Conservation (phyloP, 768 basidiomycete genomes). For the Amanita fuliginea region DNA sequence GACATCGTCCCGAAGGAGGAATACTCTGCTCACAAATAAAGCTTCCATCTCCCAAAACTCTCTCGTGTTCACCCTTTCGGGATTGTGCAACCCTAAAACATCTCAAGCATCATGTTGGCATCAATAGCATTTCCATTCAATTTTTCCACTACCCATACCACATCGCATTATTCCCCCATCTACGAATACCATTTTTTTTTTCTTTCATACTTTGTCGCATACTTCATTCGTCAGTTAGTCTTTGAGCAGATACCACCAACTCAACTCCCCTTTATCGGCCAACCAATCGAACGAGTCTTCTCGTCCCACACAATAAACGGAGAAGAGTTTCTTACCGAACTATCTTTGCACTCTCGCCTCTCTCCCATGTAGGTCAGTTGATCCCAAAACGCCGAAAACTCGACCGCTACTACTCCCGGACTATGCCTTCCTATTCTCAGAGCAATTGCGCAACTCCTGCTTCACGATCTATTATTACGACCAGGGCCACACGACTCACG, state of each 20-base stretch:
- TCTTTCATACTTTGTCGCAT: background rate
- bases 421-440: background rate
- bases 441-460: background rate
- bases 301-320: background rate
- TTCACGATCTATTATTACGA: background rate
- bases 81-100: conserved; percentile 11
- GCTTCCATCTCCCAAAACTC: conserved; percentile 8
- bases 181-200: background rate
- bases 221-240: background rate
- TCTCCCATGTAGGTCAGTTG: background rate
- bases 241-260: background rate
- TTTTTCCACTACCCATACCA: background rate
- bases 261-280: background rate
- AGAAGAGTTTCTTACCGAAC: background rate
- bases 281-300: background rate
- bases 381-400: background rate
- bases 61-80: conserved; percentile 11
- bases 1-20: background rate
- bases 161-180: background rate
- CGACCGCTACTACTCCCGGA: background rate
- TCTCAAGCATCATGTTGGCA: conserved; percentile 11
- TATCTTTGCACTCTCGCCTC: background rate
- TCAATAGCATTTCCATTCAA: background rate
- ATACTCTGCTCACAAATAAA: background rate
- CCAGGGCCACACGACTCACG: background rate